Conservation (phyloP, 345 rosid species). For the Gossypium stocksii region DNA sequence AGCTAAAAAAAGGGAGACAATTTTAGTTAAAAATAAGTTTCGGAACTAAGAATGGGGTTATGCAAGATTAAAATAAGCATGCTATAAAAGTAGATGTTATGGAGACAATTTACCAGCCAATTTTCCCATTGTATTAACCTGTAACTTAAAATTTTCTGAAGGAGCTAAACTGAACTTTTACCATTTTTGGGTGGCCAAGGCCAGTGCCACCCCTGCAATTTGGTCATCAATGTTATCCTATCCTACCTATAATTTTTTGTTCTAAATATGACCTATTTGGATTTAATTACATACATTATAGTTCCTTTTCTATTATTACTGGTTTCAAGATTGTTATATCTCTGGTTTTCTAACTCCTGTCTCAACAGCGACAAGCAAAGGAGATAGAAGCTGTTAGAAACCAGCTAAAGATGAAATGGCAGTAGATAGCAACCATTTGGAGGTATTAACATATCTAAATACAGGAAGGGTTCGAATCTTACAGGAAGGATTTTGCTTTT, state of each 20-base stretch:
- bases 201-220: too few relatives aligned
- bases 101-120: not conserved
- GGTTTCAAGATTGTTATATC: not conserved
- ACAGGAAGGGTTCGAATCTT: not conserved
- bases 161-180: too few relatives aligned
- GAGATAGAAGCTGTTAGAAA: slow-evolving; percentile 10
- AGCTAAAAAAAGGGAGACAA: too few relatives aligned
- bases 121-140: not conserved
- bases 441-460: not conserved
- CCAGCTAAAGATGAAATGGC: slow-evolving; percentile 13
- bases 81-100: not conserved
- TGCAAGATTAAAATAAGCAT: not conserved
- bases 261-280: not conserved
- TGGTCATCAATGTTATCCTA: not conserved
- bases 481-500: not conserved
- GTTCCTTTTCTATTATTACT: not conserved
- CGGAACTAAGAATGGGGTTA: not conserved
- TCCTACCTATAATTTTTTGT: not conserved
- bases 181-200: too few relatives aligned
- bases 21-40: not conserved
- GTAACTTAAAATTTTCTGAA: too few relatives aligned
- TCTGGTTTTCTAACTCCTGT: not conserved
- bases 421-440: not conserved
- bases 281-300: not conserved
- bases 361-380: slow-evolving; percentile 22